Base-by-base conservation (phyloP, 768 basidiomycete genomes). In the Rhizopogon vulgaris region DNA sequence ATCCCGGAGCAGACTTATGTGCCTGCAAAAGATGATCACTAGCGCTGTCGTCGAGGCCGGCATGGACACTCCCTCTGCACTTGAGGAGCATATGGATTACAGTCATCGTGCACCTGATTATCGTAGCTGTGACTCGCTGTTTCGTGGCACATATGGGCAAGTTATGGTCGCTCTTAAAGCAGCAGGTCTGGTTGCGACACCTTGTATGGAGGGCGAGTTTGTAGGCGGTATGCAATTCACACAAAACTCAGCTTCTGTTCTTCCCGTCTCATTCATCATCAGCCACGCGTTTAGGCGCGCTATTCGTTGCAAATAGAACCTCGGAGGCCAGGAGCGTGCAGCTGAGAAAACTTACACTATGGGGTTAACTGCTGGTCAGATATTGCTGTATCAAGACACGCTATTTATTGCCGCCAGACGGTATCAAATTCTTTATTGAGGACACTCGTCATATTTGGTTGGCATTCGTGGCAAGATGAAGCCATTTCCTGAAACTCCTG, bases 101-200 rank as follows among this genome's bases (percentile, higher is more conserved):
- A 10, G 32, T 24, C 52, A 41, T 60, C 53, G 37, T 27, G 32
- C 37, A 15, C 51, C 46, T 17, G 46, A 10, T 4, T 18, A 43
- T 18, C 24, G 17, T 25, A n/a, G 24, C 1, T 58, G 50, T 36
- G 37, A 6, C 1, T n/a, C 25, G 34, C 57, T 75, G 48, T 75
- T 71, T 56, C 66, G 69, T 24, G 73, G 73, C 24, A 75, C 73
- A 17, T 75, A 73, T 56, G 73, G 73, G 9, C 73, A 75, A 58
- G 57, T 75, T 46, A 66, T 68, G 65, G 52, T 59, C 22, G 73
- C 73, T n/a, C 58, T 75, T 39, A 56, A 69, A 45, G 60, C 53
- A 14, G 73, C 70, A 1, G 73, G 73, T 37, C 61, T 75, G 57
- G 62, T 60, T 24, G 60, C 66, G 27, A 60, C 60, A 5, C 66